Conservation (phyloP, 1,284 basidiomycete species). For the Fomitopsis schrenkii region DNA sequence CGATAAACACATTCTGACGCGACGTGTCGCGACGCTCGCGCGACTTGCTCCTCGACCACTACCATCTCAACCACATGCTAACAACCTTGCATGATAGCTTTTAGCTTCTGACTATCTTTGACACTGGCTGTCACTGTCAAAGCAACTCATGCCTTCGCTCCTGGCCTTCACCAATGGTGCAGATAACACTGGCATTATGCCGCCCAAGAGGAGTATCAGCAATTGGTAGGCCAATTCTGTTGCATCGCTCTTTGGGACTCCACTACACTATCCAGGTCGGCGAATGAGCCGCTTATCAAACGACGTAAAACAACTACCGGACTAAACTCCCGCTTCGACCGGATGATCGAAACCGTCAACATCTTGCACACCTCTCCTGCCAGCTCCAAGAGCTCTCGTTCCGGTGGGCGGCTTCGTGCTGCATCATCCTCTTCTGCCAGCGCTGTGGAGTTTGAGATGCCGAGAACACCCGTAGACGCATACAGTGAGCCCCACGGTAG, state of each 20-base stretch:
- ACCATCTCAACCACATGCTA: not conserved
- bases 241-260: not conserved
- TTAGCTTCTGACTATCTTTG: not conserved
- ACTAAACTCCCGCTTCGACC: slow-evolving; percentile 59
- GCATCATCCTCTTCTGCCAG: slow-evolving; percentile 28
- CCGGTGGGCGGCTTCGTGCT: slow-evolving; percentile 24
- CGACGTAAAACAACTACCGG: slow-evolving; percentile 39
- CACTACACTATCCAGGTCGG: not conserved
- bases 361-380: slow-evolving; percentile 27
- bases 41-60: not conserved
- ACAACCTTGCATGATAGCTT: not conserved
- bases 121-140: not conserved
- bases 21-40: not conserved
- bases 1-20: not conserved
- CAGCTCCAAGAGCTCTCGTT: slow-evolving; percentile 15
- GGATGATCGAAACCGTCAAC: slow-evolving; percentile 58
- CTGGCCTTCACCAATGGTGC: not conserved
- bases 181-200: not conserved
- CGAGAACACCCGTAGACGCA: slow-evolving; percentile 40
- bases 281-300: slow-evolving; percentile 27
- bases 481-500: slow-evolving; percentile 31
- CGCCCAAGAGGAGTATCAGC: not conserved
- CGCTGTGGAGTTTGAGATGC: slow-evolving; percentile 31
- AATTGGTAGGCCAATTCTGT: not conserved
- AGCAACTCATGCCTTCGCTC: not conserved